Evolutionary conservation across 2,329 filamentous ascomycete genomes (phyloP).

Genomic region (Raffaelea albimanens): DNA sequence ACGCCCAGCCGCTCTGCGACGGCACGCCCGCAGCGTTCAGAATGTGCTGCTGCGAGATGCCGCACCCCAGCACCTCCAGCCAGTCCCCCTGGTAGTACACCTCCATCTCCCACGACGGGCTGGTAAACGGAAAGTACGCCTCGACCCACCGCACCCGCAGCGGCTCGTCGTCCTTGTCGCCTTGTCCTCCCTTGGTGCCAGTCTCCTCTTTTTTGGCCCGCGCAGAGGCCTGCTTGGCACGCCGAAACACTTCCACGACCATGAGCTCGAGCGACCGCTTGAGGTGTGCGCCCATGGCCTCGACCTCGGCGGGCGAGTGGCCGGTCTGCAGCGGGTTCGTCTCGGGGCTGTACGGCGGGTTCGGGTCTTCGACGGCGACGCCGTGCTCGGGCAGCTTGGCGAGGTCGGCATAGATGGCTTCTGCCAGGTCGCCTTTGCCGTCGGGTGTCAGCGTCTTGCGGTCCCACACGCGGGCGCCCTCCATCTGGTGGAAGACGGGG

Average conservation of each 20-base stretch:
- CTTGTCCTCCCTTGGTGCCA: conserved; percentile 17
- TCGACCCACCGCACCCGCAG: conserved; percentile 89
- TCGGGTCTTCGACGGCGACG: conserved; percentile 73
- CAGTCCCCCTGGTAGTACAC: conserved; percentile 91
- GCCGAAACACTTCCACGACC: conserved; percentile 79
- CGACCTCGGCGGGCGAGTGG: conserved; percentile 68
- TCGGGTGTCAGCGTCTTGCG: conserved; percentile 36
- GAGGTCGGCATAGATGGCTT: conserved; percentile 61
- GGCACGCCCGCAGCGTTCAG: conserved; percentile 68
- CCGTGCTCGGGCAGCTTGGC: conserved; percentile 62
- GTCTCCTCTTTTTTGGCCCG: too few relatives aligned
- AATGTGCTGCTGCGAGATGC: conserved; percentile 76
- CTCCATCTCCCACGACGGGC: conserved; percentile 90
- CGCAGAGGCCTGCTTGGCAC: conserved; percentile 58
- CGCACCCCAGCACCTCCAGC: conserved; percentile 93
- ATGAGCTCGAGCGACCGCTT: conserved; percentile 84
- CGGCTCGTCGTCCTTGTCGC: conserved; percentile 52
- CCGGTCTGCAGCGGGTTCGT: conserved; percentile 81
- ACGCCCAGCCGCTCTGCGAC: conserved; percentile 81
- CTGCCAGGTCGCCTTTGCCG: conserved; percentile 47
- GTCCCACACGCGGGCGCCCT: conserved; percentile 86
- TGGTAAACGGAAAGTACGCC: conserved; percentile 96
- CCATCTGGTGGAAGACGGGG: conserved; percentile 98
- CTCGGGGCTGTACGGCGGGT: conserved; percentile 65
- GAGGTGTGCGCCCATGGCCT: conserved; percentile 74